Conservation (phyloP, 2,329 filamentous ascomycete species). For the Botrytis galanthina region DNA sequence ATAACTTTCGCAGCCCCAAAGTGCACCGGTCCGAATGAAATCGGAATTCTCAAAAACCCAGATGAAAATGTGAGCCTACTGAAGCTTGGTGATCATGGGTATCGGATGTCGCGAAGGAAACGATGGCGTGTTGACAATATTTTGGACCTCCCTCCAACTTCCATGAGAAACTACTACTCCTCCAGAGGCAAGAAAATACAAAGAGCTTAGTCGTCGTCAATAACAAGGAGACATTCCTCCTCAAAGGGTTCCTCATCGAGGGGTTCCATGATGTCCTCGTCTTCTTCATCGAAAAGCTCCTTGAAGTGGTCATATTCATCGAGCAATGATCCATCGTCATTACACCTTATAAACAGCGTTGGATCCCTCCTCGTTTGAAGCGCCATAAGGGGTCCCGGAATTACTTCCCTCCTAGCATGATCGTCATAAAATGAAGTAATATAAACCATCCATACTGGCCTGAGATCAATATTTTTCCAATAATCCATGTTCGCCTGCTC, state of each 20-base stretch:
- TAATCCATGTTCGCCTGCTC: neutral
- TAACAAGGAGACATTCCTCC: neutral
- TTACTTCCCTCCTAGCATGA: too few species aligned
- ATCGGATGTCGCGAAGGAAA: too few species aligned
- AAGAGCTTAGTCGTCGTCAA: neutral
- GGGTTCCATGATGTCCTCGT: neutral
- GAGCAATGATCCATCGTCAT: neutral
- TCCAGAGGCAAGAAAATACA: neutral
- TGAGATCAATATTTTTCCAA: neutral
- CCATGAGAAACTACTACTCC: neutral
- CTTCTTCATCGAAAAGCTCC: neutral
- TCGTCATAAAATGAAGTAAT: neutral
- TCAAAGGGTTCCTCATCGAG: neutral
- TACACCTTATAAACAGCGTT: neutral
- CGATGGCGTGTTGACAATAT: neutral
- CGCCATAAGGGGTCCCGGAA: neutral
- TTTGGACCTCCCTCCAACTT: neutral
- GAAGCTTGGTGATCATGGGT: too few species aligned
- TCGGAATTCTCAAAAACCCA: neutral
- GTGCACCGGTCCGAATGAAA: neutral
- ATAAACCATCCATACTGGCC: neutral
- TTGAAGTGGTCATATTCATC: neutral
- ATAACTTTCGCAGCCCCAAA: too few species aligned
- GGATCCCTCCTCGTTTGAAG: accelerated
- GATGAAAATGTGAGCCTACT: too few species aligned